Percentiles rank a stretch among this genome's conserved stretches.
Evolutionary conservation across 2,329 filamentous ascomycete species (phyloP).

Genomic region (Hymenoscyphus salicellus): DNA sequence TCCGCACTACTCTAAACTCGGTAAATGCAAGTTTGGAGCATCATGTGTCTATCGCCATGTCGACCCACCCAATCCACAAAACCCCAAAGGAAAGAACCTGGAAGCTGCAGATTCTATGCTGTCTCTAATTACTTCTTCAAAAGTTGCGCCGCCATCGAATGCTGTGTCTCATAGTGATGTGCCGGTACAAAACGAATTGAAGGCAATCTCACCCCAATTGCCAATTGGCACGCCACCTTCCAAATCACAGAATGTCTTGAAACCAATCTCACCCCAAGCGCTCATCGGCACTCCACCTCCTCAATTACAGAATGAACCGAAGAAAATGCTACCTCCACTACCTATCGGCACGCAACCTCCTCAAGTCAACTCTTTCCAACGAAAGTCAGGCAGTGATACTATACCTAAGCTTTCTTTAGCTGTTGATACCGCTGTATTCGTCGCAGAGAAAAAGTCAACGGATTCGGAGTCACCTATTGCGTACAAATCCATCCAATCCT

Average conservation of each 20-base stretch:
- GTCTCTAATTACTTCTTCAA: not conserved
- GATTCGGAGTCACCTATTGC: not conserved
- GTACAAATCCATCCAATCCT: not conserved
- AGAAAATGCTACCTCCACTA: not conserved
- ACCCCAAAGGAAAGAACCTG: not conserved
- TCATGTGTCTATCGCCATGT: not conserved
- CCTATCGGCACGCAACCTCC: not conserved
- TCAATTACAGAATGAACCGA: not conserved
- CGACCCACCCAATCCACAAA: not conserved
- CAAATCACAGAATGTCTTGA: not conserved
- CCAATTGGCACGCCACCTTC: not conserved
- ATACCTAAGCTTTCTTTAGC: not conserved
- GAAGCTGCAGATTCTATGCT: not conserved
- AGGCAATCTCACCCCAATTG: not conserved
- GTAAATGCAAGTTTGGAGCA: not conserved
- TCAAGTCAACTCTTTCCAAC: not conserved
- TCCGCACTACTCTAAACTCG: not conserved
- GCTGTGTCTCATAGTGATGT: too few species aligned
- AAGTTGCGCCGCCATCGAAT: not conserved
- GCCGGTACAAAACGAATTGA: not conserved
- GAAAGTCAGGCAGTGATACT: not conserved
- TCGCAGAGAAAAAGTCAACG: not conserved
- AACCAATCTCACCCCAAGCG: not conserved
- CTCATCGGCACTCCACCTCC: not conserved
- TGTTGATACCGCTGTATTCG: not conserved